Conservation (phyloP, 768 basidiomycete species). For the Pulveroboletus sp. region DNA sequence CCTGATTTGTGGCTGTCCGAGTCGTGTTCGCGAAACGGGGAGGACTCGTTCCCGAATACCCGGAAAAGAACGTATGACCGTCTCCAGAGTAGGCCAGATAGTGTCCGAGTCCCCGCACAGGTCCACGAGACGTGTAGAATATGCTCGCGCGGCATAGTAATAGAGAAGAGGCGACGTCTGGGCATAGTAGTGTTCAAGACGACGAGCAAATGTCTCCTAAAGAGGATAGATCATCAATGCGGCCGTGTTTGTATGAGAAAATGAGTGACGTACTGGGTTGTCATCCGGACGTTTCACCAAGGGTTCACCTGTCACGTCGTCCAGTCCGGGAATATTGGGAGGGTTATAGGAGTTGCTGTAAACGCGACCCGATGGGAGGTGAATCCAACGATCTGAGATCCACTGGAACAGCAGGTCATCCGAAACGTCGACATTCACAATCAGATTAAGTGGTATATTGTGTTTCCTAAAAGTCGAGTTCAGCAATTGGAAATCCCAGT, state of each 20-base stretch:
- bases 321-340: conserved; percentile 71
- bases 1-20: conserved; percentile 17
- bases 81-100: conserved; percentile 80
- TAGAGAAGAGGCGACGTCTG: conserved; percentile 76
- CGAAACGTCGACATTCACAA: conserved; percentile 81
- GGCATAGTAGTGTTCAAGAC: conserved; percentile 72
- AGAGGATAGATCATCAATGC: conserved; percentile 7
- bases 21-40: conserved; percentile 11
- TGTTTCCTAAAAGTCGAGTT: conserved; percentile 44
- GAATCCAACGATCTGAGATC: conserved; percentile 84
- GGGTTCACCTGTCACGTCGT: conserved; percentile 84
- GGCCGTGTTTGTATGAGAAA: not conserved
- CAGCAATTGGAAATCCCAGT: not conserved
- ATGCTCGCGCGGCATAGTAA: conserved; percentile 54
- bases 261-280: conserved; percentile 59
- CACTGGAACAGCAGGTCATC: conserved; percentile 79
- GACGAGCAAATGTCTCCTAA: conserved; percentile 75
- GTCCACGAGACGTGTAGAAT: conserved; percentile 49
- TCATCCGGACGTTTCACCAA: conserved; percentile 82
- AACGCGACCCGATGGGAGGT: conserved; percentile 79
- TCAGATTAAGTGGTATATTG: conserved; percentile 64
- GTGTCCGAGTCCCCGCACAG: conserved; percentile 71
- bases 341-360: conserved; percentile 88
- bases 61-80: conserved; percentile 55
- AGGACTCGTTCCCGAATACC: conserved; percentile 47